Evolutionary conservation across 2,329 filamentous ascomycete species (phyloP).

Genomic region (Diaporthe ampelina): DNA sequence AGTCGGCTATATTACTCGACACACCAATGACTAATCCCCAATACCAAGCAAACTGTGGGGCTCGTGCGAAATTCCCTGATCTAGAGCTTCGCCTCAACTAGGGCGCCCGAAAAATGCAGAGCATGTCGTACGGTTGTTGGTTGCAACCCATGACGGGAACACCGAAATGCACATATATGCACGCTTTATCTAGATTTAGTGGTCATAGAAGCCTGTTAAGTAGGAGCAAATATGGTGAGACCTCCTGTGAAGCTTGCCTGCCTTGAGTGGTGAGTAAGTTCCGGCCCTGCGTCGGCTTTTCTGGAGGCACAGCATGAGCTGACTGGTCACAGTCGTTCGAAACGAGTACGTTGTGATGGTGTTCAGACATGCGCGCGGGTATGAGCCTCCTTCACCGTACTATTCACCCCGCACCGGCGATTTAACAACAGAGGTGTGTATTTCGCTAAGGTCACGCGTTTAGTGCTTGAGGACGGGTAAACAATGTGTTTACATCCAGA

Average conservation of each 20-base stretch:
- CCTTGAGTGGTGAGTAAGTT: not conserved
- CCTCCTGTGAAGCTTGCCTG: not conserved
- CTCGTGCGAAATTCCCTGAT: not conserved
- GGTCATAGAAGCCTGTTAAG: not conserved
- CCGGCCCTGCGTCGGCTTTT: not conserved
- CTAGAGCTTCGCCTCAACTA: not conserved
- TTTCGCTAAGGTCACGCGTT: not conserved
- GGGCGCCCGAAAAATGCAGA: not conserved
- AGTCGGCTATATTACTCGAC: not conserved
- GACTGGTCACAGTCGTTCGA: not conserved
- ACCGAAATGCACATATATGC: not conserved
- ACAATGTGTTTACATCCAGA: not conserved
- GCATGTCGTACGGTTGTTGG: not conserved
- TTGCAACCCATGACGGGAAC: no score
- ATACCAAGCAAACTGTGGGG: not conserved
- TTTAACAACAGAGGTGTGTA: not conserved
- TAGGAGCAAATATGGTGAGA: not conserved
- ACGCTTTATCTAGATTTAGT: not conserved
- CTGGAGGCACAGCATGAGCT: accelerated
- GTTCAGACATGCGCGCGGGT: not conserved
- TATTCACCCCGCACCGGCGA: not conserved
- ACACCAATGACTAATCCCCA: not conserved
- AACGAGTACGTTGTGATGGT: not conserved
- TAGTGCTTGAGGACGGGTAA: not conserved
- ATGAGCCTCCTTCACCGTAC: not conserved